Percentiles rank a stretch among this genome's conserved stretches.
These are phyloP conservation scores for Nectriaceae sp. DNA, from an alignment of 2,329 filamentous ascomycete genomes.

Conservation along the genomic window DNA sequence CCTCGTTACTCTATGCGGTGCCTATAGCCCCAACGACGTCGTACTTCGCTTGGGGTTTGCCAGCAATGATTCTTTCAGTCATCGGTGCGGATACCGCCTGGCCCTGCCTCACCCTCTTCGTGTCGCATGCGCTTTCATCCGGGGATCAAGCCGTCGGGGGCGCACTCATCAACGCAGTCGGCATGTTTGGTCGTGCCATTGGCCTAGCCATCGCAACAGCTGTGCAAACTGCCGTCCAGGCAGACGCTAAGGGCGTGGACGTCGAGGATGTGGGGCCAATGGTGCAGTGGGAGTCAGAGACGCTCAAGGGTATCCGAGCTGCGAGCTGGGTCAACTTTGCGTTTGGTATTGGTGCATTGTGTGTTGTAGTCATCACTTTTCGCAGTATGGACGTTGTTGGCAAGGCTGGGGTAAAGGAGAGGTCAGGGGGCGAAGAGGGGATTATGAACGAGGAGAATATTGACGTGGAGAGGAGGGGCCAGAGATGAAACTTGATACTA, in stretches of 20 bases:
- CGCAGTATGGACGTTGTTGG: slow-evolving; percentile 56
- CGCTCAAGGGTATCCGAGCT: slow-evolving; percentile 50
- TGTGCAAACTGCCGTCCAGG: slow-evolving; percentile 64
- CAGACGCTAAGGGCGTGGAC: slow-evolving; percentile 43
- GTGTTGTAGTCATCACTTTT: slow-evolving; percentile 49
- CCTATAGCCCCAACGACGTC: slow-evolving; percentile 61
- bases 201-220: slow-evolving; percentile 66
- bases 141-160: slow-evolving; percentile 70
- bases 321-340: slow-evolving; percentile 56
- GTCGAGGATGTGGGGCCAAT: slow-evolving; percentile 48
- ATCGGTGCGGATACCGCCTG: slow-evolving; percentile 68
- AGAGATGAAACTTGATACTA: too few species aligned
- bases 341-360: slow-evolving; percentile 44
- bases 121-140: slow-evolving; percentile 60
- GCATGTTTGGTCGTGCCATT: slow-evolving; percentile 66
- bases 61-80: slow-evolving; percentile 66
- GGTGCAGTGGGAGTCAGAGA: slow-evolving; percentile 45
- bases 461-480: slow-evolving; percentile 18
- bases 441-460: slow-evolving; percentile 21
- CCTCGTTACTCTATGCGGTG: slow-evolving; percentile 63
- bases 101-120: slow-evolving; percentile 67
- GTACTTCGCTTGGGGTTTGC: slow-evolving; percentile 69
- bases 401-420: slow-evolving; percentile 29
- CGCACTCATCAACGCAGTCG: slow-evolving; percentile 67
- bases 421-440: slow-evolving; percentile 19